Base-by-base conservation (phyloP, 768 basidiomycete genomes). In the Boletus rufocinnamomeus region DNA sequence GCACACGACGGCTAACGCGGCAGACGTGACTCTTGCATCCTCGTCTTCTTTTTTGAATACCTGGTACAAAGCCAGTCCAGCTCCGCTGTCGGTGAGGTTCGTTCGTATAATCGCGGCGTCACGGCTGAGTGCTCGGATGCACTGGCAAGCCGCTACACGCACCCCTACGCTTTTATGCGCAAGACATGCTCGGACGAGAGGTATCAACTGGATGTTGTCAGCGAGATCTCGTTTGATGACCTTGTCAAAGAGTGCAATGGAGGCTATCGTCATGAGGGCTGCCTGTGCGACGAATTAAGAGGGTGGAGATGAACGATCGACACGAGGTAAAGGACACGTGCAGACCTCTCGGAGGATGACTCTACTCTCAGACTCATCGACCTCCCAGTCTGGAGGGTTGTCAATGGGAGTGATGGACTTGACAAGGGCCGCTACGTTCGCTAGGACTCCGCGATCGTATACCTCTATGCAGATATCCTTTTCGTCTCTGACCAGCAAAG, bases 71-170 rank as follows among this genome's bases (percentile, higher is more conserved):
- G 82, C 80, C 69, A 87, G 76, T 0, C 91, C 93, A 4, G 95
- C 75, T 1, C 89, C 91, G 34, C 83, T 85, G 66, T 98, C 95
- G 4, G 93, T 84, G 19, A 98, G 80, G 58, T 85, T 92, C 35
- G 95, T 97, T 32, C 93, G 78, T 2, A 30, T 30, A 9, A 30
- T 30, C 30, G 30, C 30, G 30, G 30, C 30, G 30, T 30, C 30
- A 30, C 30, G 30, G 30, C 30, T 30, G 30, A 30, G 30, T 8
- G 30, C 30, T 30, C 30, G 30, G 30, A 30, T 30, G 30, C 30
- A 30, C 30, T 30, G 30, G 3, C 30, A 30, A 30, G 30, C 30
- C 30, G 8, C 30, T 3, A 30, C 30, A 30, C 30, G 30, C 30
- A 30, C 30, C 30, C 30, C 30, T 30, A 30, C 30, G 9, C 30